Base-by-base conservation (phyloP, 805 yeast genomes). In the Starmerella sp. region DNA sequence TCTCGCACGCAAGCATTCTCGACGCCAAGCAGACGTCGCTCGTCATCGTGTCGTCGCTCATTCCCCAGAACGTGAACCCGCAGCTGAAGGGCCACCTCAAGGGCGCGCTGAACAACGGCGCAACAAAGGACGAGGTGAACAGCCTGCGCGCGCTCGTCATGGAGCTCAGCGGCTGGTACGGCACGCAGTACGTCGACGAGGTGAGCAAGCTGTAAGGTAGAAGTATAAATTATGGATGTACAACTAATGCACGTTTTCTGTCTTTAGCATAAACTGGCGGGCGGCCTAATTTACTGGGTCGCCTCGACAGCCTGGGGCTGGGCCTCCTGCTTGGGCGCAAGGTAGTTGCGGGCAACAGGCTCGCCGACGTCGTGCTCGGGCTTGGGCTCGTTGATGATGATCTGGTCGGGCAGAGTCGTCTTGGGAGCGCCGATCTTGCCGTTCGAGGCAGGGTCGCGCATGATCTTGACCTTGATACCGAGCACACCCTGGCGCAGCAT, bases 401-500 rank as follows among this genome's bases (percentile, higher is more conserved):
- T 96, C 75, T 84, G 88, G 77, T 90, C 97, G 74, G 97, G 97
- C 74, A 90, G 81, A 58, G 96, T 80, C 48, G 71, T 66, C 66
- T 66, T 67, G 65, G 72, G 72, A 51, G 66, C 56, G 55, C 72
- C 72, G 45, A 65, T 58, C 68, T 64, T 67, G 63, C 69, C 67
- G 64, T 62, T 68, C 55, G 62, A 55, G 56, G 72, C 88, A 77
- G 97, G 96, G 83, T 91, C 97, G 76, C 87, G 88, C 98, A 93
- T 93, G 75, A 93, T 93, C 85, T 93, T 93, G 73, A 93, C 97
- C 84, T 87, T 91, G 76, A 93, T 84, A 84, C 98, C 98, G 74
- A 93, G 83, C 66, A 93, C 97, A 88, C 98, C 98, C 81, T 93
- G 97, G 83, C 97, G 90, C 82, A 93, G 85, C 75, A 93, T 82